Conservation (phyloP, 257 asterid genomes). For the Echium plantagineum region DNA sequence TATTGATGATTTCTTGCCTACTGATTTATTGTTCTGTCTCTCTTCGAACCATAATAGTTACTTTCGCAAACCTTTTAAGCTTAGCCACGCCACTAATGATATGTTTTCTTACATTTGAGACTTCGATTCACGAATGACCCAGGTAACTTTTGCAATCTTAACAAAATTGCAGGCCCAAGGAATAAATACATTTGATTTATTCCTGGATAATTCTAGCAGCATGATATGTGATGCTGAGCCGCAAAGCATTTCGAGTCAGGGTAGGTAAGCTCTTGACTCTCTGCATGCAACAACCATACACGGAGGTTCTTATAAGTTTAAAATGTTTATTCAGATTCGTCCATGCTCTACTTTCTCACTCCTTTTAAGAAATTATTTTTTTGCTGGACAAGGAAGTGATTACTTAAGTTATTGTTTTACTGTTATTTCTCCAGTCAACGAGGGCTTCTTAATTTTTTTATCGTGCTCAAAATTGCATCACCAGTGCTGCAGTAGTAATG, state of each 20-base stretch:
- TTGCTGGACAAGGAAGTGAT: neutral
- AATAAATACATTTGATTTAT: constrained; percentile 2
- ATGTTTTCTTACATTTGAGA: neutral
- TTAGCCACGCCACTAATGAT: neutral
- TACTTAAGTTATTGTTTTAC: neutral
- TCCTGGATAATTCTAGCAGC: constrained; percentile 15
- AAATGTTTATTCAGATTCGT: neutral
- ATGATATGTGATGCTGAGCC: constrained; percentile 10
- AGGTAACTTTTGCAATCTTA: constrained; percentile 1
- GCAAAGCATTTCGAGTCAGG: constrained; percentile 14
- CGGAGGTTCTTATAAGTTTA: neutral
- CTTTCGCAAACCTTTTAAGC: neutral
- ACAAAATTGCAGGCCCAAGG: constrained; percentile 21
- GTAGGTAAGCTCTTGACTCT: constrained; percentile 19
- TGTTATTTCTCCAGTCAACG: neutral
- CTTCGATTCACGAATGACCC: neutral
- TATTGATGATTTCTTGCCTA: too few species aligned
- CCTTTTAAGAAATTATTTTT: neutral
- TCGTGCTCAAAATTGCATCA: neutral
- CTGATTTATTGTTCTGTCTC: constrained; percentile 10
- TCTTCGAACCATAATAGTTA: constrained; percentile 10
- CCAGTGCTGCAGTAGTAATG: neutral
- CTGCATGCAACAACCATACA: constrained; percentile 1
- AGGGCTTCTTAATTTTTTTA: neutral
- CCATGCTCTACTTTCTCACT: neutral